These are phyloP conservation scores for Aspergillus fumigatus DNA, from an alignment of 2,329 filamentous ascomycete species.

Conservation along the genomic window DNA sequence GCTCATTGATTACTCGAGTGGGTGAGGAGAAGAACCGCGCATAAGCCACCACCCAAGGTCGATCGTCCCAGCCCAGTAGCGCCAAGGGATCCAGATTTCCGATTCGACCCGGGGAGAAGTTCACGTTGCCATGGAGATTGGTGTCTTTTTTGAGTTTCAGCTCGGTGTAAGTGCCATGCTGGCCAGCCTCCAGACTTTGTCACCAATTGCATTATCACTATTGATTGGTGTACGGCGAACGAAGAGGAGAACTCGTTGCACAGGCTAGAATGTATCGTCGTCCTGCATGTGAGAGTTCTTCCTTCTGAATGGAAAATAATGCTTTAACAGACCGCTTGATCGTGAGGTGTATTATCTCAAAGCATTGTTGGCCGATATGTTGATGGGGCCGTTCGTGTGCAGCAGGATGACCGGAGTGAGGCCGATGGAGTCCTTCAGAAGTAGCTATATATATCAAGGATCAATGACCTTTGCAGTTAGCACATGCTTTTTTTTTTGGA, in stretches of 20 bases:
- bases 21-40: constrained; percentile 3
- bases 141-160: constrained; percentile 1
- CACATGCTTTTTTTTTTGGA: background rate
- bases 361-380: background rate
- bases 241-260: background rate
- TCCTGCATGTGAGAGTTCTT: background rate
- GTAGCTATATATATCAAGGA: background rate
- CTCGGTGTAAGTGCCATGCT: constrained; percentile 2
- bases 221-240: background rate
- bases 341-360: background rate
- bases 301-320: background rate
- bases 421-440: background rate
- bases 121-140: constrained; percentile 19
- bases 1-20: background rate
- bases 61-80: constrained; percentile 13
- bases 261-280: background rate
- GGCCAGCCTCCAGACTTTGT: constrained; percentile 9
- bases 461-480: background rate
- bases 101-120: constrained; percentile 12
- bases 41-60: constrained; percentile 3
- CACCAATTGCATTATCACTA: constrained; percentile 5
- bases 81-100: constrained; percentile 14
- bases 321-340: background rate
- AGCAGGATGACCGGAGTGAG: background rate
- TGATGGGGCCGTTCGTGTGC: background rate